Evolutionary conservation across 1,139 yeast genomes (phyloP).

Genomic region (Schizosaccharomyces versatilis): DNA sequence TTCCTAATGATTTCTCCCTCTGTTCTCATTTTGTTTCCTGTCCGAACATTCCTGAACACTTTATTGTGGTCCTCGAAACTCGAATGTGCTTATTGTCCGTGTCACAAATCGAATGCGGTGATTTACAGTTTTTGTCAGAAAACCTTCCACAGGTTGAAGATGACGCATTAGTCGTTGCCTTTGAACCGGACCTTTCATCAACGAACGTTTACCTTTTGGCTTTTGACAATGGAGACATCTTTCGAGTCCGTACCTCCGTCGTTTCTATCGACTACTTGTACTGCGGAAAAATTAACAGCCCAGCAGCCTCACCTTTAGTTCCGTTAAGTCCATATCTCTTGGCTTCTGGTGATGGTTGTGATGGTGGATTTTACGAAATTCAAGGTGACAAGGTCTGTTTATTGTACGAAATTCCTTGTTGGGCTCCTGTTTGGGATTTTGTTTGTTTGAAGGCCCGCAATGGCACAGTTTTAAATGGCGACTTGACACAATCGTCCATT

Average conservation of each 20-base stretch:
- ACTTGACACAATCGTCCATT: neutral
- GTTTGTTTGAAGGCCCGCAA: neutral
- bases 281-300: neutral
- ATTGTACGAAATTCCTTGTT: neutral
- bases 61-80: neutral
- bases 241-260: neutral
- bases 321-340: neutral
- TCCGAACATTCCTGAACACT: neutral
- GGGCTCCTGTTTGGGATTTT: neutral
- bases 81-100: neutral
- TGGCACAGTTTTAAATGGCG: neutral
- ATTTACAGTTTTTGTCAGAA: neutral
- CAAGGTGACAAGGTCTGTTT: no score
- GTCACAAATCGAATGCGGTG: neutral
- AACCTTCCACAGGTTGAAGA: neutral
- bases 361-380: neutral
- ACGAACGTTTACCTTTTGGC: neutral
- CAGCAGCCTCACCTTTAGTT: neutral
- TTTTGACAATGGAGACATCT: neutral
- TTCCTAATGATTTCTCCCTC: neutral
- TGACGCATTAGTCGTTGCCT: neutral
- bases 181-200: neutral
- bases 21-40: neutral
- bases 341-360: neutral
- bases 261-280: neutral